Percentiles rank a stretch among this genome's conserved stretches.
phyloP scores from a whole-genome alignment of 371 early-diverging fungal genomes.

The Mucor irregularis region DNA sequence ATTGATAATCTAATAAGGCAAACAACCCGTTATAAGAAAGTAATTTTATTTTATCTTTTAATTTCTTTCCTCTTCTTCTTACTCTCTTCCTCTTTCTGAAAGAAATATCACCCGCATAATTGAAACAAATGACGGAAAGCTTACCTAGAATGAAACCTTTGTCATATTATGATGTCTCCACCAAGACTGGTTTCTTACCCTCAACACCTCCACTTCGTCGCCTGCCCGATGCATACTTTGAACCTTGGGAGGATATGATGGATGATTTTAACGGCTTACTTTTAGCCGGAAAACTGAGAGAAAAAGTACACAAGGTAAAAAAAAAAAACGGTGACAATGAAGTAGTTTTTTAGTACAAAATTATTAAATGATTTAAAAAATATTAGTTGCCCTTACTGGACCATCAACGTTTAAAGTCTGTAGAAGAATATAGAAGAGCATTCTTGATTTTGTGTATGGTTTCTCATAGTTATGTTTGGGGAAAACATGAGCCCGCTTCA shows the following conservation, averaged over 20 bases:
- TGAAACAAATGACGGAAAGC: conserved; percentile 2
- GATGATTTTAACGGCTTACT: conserved; percentile 77
- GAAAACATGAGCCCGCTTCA: conserved; percentile 75
- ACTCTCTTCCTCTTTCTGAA: background rate
- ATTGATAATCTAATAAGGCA: no score
- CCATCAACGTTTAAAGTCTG: conserved; percentile 53
- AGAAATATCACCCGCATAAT: no score
- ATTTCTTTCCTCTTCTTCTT: background rate
- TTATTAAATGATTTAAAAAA: background rate
- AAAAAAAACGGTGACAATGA: background rate
- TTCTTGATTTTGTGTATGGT: conserved; percentile 86
- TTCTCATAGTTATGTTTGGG: conserved; percentile 93
- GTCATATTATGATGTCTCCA: conserved; percentile 83
- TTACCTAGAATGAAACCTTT: conserved; percentile 43
- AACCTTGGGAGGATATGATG: conserved; percentile 88
- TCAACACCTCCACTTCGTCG: conserved; percentile 71
- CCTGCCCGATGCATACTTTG: conserved; percentile 74
- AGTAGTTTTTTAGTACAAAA: background rate
- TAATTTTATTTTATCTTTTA: no score
- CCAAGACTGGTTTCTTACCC: conserved; percentile 88
- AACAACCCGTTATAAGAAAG: no score
- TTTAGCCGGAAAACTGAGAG: conserved; percentile 77
- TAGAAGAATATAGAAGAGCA: conserved; percentile 81
- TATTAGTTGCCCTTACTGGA: conserved; percentile 77
- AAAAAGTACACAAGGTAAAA: conserved; percentile 67